Evolutionary conservation across 2,329 filamentous ascomycete genomes (phyloP).

Genomic region (Sphaerostilbella broomeana): DNA sequence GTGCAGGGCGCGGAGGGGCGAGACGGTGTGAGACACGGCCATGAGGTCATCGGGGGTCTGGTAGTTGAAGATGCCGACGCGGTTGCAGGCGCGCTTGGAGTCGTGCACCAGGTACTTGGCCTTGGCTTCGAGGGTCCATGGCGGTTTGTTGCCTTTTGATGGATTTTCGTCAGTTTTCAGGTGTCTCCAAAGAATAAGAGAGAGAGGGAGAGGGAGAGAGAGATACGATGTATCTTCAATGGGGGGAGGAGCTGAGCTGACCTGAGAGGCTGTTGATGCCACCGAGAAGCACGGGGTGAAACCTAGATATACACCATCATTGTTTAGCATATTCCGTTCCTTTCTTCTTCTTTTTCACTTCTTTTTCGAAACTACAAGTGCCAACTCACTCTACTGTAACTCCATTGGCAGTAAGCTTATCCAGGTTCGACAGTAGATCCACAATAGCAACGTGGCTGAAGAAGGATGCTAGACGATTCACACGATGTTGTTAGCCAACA

Average conservation of each 20-base stretch:
- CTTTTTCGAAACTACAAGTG: no score
- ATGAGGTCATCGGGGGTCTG: constrained; percentile 39
- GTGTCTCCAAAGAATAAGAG: not conserved
- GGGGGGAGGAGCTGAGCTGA: constrained; percentile 24
- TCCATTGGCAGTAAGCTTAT: constrained; percentile 48
- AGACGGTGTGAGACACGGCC: constrained; percentile 34
- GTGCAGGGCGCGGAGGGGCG: constrained; percentile 60
- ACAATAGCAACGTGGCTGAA: constrained; percentile 52
- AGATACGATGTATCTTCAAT: not conserved
- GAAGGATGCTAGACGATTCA: constrained; percentile 49
- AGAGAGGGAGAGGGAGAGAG: not conserved
- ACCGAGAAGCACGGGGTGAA: constrained; percentile 66
- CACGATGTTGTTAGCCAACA: not conserved
- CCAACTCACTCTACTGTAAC: constrained; percentile 58
- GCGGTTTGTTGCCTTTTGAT: constrained; percentile 61
- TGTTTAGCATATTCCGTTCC: no score
- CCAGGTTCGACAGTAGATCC: constrained; percentile 51
- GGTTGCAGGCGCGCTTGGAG: constrained; percentile 30
- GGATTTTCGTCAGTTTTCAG: not conserved
- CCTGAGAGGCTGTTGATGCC: constrained; percentile 56
- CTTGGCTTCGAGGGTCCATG: constrained; percentile 65
- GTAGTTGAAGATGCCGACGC: constrained; percentile 32
- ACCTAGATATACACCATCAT: constrained; percentile 41
- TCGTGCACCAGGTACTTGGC: constrained; percentile 47
- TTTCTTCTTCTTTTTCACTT: no score